Percentiles rank a stretch among this genome's conserved stretches.
Conservation (phyloP, 108 stramenopile species). For the Cyclotella baltica region DNA sequence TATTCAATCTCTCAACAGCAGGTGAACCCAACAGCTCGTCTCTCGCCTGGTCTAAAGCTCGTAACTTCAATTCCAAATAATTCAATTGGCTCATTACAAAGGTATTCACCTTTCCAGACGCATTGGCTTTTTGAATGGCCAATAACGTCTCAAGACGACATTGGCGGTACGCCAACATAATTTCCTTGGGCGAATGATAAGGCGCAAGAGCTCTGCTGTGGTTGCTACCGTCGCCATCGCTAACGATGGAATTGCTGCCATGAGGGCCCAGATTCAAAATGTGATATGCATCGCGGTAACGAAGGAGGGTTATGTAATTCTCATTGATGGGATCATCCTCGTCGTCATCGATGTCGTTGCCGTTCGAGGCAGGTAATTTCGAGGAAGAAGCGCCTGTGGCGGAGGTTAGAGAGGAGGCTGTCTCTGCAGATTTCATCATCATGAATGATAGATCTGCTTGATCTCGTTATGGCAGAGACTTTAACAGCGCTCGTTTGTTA, state of each 20-base stretch:
- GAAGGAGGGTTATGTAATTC: constrained; percentile 43
- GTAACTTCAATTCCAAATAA: constrained; percentile 51
- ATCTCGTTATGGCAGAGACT: too few species aligned
- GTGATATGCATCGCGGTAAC: constrained; percentile 40
- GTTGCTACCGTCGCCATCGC: too few species aligned
- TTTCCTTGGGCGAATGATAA: constrained; percentile 3
- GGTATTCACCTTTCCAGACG: constrained; percentile 5
- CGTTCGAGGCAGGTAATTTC: too few species aligned
- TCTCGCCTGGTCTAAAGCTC: constrained; percentile 50
- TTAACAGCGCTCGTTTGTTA: too few species aligned
- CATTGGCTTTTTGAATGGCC: constrained; percentile 8
- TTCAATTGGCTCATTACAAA: constrained; percentile 44
- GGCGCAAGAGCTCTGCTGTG: too few species aligned
- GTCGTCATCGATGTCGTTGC: background rate
- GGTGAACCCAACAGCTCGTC: constrained; percentile 21
- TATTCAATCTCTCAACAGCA: background rate
- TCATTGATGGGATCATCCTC: constrained; percentile 11
- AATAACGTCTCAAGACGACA: constrained; percentile 21
- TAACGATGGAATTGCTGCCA: background rate
- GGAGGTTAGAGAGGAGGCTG: background rate
- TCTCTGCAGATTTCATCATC: too few species aligned
- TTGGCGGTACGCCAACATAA: constrained; percentile 23
- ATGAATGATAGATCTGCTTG: too few species aligned
- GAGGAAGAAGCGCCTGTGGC: background rate
- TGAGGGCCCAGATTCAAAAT: constrained; percentile 21